phyloP scores from a whole-genome alignment of 2,329 filamentous ascomycete species.

The Ilyonectria mors-panacis region DNA sequence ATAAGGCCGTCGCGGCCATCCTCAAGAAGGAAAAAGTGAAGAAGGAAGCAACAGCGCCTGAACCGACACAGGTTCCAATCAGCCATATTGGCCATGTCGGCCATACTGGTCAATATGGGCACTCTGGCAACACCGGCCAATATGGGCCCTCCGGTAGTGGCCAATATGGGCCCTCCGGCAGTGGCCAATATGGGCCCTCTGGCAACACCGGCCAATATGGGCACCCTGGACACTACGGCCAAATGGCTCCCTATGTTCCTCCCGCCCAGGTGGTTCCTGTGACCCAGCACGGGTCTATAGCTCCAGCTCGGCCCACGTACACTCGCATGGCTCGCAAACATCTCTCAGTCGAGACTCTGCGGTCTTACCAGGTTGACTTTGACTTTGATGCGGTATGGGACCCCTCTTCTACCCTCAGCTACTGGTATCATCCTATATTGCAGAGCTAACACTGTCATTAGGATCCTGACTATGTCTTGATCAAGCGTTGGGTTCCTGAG shows the following conservation, averaged over 20 bases:
- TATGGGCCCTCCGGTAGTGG: background rate
- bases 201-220: background rate
- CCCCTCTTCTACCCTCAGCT: background rate
- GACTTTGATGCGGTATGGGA: conserved; percentile 69
- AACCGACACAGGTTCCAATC: conserved; percentile 26
- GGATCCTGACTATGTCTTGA: conserved; percentile 79
- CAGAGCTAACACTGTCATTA: conserved; percentile 55
- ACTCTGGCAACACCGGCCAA: background rate
- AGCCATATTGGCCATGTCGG: conserved; percentile 20
- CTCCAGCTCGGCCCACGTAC: conserved; percentile 66
- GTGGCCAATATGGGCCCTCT: background rate
- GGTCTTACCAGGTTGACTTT: conserved; percentile 69
- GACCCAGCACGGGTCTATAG: conserved; percentile 20
- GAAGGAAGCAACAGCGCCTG: conserved; percentile 45
- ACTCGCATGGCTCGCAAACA: conserved; percentile 75
- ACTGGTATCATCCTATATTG: background rate
- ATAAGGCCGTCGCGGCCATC: conserved; percentile 72
- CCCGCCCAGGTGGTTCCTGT: conserved; percentile 3
- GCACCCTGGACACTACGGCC: background rate
- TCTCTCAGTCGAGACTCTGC: conserved; percentile 74
- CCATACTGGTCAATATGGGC: conserved; percentile 21
- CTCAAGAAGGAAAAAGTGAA: conserved; percentile 69
- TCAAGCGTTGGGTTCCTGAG: conserved; percentile 81
- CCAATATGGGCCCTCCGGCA: background rate
- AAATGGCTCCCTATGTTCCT: background rate